A percentile compares a stretch with the other conserved stretches of the same genome.
Conservation (phyloP, 805 yeast genomes). For the Cyberlindnera americana region DNA sequence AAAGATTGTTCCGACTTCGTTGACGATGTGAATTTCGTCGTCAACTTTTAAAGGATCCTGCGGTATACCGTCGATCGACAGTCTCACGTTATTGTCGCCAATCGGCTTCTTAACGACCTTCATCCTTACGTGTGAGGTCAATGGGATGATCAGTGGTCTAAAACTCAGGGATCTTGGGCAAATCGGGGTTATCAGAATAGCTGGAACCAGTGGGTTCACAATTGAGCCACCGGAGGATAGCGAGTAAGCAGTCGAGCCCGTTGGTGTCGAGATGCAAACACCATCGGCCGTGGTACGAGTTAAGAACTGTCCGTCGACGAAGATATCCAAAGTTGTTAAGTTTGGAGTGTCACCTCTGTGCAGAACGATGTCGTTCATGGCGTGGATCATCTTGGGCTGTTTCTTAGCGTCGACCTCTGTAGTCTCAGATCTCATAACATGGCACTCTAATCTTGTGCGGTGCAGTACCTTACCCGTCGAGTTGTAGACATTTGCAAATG, state of each 20-base stretch:
- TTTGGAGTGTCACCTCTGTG: conserved; percentile 90
- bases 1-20: conserved; percentile 60
- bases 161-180: conserved; percentile 91
- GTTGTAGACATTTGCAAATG: conserved; percentile 63
- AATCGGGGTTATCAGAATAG: conserved; percentile 81
- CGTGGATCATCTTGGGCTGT: conserved; percentile 48
- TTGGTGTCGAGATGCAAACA: conserved; percentile 79
- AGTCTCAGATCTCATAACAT: conserved; percentile 38
- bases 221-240: conserved; percentile 89
- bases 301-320: conserved; percentile 75
- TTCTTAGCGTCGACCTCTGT: not conserved
- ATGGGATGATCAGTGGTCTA: conserved; percentile 81
- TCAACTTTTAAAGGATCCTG: conserved; percentile 66
- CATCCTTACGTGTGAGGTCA: conserved; percentile 67
- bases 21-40: conserved; percentile 72
- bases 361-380: conserved; percentile 87
- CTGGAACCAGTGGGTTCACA: conserved; percentile 83
- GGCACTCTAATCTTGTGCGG: conserved; percentile 77
- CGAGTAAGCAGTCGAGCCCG: conserved; percentile 94
- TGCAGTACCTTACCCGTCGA: conserved; percentile 71
- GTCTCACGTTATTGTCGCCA: conserved; percentile 44
- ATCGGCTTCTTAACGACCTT: conserved; percentile 45
- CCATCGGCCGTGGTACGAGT: conserved; percentile 95
- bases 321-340: conserved; percentile 78
- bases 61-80: conserved; percentile 82